These are phyloP conservation scores for Suillus spraguei DNA, from an alignment of 768 basidiomycete species.

Conservation along the genomic window DNA sequence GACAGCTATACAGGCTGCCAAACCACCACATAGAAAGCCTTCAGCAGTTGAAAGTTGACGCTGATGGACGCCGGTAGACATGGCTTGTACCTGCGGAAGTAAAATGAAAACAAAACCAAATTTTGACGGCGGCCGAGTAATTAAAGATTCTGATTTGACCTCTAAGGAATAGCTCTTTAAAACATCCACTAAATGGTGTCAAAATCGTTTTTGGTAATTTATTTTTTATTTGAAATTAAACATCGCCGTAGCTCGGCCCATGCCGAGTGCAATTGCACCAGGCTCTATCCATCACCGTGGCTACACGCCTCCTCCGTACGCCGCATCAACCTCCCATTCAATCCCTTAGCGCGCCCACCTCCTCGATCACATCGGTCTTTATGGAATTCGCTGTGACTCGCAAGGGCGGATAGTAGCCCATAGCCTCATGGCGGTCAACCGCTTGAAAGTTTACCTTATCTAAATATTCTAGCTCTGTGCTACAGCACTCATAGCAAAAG, in stretches of 20 bases:
- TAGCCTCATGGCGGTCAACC: background rate
- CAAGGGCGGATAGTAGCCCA: background rate
- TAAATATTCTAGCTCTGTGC: background rate
- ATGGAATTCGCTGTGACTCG: background rate
- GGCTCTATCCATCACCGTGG: background rate
- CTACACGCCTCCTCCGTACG: background rate
- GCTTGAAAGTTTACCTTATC: background rate
- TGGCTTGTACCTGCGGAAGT: background rate
- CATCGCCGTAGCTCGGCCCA: too few relatives aligned
- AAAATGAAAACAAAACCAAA: background rate
- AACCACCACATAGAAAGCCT: constrained; percentile 85
- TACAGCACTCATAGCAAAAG: background rate
- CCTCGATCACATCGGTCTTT: background rate
- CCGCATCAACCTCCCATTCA: background rate
- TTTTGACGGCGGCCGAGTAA: background rate
- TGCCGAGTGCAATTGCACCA: too few relatives aligned
- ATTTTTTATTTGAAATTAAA: background rate
- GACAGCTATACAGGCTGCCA: constrained; percentile 92
- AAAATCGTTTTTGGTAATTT: background rate
- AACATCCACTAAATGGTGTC: background rate
- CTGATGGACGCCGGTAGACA: constrained; percentile 21
- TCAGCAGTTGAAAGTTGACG: constrained; percentile 66
- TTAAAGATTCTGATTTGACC: background rate
- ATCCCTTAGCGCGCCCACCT: background rate
- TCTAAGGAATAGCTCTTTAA: background rate